These are phyloP conservation scores for Lobulomyces angularis DNA, from an alignment of 192 early-diverging fungal genomes.

Conservation along the genomic window DNA sequence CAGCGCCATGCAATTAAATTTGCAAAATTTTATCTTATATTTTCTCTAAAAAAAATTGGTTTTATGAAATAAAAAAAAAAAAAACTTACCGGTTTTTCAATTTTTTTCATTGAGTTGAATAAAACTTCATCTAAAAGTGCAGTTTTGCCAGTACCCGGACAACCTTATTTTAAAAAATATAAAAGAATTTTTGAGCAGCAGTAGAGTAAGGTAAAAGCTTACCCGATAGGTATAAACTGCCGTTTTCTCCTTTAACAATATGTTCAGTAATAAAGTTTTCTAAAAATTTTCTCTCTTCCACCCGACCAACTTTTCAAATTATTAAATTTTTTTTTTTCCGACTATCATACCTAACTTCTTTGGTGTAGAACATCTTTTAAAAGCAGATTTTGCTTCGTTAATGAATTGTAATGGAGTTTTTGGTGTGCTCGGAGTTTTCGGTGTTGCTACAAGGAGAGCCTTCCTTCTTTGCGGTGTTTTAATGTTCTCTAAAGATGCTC, in stretches of 20 bases:
- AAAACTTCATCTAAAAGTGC: slow-evolving; percentile 59
- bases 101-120: too few species aligned
- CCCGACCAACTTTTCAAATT: slow-evolving; percentile 59
- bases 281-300: slow-evolving; percentile 39
- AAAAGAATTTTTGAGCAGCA: neutral
- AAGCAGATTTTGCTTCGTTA: slow-evolving; percentile 50
- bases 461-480: too few species aligned
- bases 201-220: neutral
- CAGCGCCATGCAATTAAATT: slow-evolving; percentile 81
- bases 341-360: too few species aligned
- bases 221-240: slow-evolving; percentile 6
- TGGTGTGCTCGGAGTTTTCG: slow-evolving; percentile 10
- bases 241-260: slow-evolving; percentile 20
- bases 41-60: too few species aligned
- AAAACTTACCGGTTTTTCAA: too few species aligned
- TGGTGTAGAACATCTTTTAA: slow-evolving; percentile 46
- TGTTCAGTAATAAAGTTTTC: slow-evolving; percentile 43
- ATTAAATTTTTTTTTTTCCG: too few species aligned
- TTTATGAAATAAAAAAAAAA: too few species aligned
- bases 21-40: slow-evolving; percentile 45
- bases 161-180: slow-evolving; percentile 58
- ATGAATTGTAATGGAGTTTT: slow-evolving; percentile 14
- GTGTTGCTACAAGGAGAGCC: too few species aligned
- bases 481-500: too few species aligned
- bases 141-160: slow-evolving; percentile 92